Percentiles rank a stretch among this genome's conserved stretches.
phyloP scores from a whole-genome alignment of 345 rosid species.

The Eutrema yunnanense region DNA sequence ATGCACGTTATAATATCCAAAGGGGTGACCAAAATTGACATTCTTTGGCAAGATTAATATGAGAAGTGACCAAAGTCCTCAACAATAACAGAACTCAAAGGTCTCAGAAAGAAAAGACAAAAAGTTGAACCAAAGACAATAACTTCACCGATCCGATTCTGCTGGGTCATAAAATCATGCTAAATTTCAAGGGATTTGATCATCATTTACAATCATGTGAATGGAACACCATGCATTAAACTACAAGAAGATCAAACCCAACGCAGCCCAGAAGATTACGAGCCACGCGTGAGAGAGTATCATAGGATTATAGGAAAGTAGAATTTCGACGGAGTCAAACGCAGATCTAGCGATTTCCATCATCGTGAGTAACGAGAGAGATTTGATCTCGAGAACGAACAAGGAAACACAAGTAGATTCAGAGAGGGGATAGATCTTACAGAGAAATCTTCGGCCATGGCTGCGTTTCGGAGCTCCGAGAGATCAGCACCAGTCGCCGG shows the following conservation, averaged over 20 bases:
- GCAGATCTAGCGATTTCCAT: conserved; percentile 24
- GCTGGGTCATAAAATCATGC: neutral
- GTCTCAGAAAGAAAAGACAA: neutral
- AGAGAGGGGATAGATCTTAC: conserved; percentile 3
- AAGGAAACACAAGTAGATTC: neutral
- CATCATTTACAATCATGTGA: too few species aligned
- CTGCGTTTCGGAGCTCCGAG: conserved; percentile 9
- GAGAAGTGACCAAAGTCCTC: neutral
- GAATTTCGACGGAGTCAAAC: neutral
- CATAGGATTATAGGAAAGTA: neutral
- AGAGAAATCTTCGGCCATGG: conserved; percentile 29
- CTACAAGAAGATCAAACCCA: neutral
- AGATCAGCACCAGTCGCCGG: conserved; percentile 18
- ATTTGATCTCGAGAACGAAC: neutral
- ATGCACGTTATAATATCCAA: neutral
- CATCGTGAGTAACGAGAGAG: neutral
- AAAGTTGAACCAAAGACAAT: neutral
- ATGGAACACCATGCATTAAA: too few species aligned
- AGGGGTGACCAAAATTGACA: neutral
- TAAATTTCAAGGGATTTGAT: too few species aligned
- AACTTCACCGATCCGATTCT: neutral
- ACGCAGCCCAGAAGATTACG: neutral
- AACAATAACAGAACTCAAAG: neutral
- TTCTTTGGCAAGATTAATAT: neutral
- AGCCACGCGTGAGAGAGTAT: neutral